phyloP scores from a whole-genome alignment of 768 basidiomycete species.

The Tephrocybe rancida region DNA sequence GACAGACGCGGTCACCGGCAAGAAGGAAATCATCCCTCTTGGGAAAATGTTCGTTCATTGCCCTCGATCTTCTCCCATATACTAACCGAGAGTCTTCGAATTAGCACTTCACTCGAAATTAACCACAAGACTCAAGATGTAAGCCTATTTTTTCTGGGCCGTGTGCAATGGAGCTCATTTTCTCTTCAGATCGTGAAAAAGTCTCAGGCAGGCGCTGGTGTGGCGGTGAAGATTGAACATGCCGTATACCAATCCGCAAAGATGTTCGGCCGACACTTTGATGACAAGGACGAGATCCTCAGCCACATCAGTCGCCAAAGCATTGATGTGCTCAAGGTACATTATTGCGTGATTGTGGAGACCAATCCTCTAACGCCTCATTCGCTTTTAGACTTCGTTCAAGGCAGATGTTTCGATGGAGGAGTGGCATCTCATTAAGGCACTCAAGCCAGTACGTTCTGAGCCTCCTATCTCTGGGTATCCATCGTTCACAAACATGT shows the following conservation, averaged over 20 bases:
- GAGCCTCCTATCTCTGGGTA: background rate
- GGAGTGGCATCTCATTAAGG: conserved; percentile 93
- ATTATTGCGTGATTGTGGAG: conserved; percentile 8
- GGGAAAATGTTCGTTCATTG: conserved; percentile 82
- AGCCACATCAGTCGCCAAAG: conserved; percentile 90
- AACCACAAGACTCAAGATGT: conserved; percentile 92
- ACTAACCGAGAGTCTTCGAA: conserved; percentile 11
- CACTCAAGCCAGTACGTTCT: conserved; percentile 73
- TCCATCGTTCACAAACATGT: background rate
- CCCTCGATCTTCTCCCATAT: background rate
- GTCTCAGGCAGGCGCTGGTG: conserved; percentile 92
- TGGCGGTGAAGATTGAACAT: conserved; percentile 98
- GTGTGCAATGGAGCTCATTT: conserved; percentile 1
- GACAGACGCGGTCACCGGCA: conserved; percentile 82
- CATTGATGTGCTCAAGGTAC: conserved; percentile 93
- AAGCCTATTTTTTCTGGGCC: conserved; percentile 22
- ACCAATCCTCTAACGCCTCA: conserved; percentile 2
- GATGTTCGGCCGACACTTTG: conserved; percentile 95
- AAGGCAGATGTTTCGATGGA: conserved; percentile 87
- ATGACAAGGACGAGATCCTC: conserved; percentile 92
- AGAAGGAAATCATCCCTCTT: conserved; percentile 88
- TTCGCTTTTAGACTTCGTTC: conserved; percentile 66
- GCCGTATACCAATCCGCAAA: conserved; percentile 94
- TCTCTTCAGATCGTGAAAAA: conserved; percentile 80
- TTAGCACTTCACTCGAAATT: conserved; percentile 93